A percentile compares a stretch with the other conserved stretches of the same genome.
phyloP scores from a whole-genome alignment of 805 yeast species.

The Kodamaea lidongshanica region DNA sequence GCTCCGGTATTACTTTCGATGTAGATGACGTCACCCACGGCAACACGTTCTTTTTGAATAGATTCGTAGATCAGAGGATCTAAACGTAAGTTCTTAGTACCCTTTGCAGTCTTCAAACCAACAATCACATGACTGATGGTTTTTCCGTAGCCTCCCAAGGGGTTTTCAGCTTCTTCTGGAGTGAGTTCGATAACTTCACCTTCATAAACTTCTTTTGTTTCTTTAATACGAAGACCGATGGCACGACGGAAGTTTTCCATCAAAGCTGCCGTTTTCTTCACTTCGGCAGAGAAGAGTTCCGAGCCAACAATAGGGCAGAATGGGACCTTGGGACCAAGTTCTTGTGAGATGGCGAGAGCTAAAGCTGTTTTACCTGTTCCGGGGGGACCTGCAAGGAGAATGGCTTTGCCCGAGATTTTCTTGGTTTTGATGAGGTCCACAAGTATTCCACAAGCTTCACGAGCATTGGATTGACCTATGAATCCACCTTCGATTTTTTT shows the following conservation, averaged over 20 bases:
- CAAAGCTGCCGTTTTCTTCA: conserved; percentile 90
- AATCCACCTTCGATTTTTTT: conserved; percentile 83
- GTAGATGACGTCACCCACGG: conserved; percentile 94
- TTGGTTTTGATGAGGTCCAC: conserved; percentile 90
- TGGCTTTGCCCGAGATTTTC: conserved; percentile 94
- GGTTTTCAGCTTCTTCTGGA: conserved; percentile 95
- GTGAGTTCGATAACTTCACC: conserved; percentile 96
- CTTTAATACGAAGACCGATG: conserved; percentile 92
- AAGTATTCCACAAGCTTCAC: conserved; percentile 92
- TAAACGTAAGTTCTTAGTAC: conserved; percentile 80
- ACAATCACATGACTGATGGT: conserved; percentile 91
- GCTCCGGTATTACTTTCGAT: conserved; percentile 97
- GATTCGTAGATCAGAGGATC: conserved; percentile 92
- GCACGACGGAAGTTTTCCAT: conserved; percentile 97
- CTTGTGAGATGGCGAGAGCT: conserved; percentile 93
- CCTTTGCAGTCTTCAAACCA: conserved; percentile 87
- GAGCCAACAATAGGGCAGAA: conserved; percentile 96
- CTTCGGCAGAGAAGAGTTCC: conserved; percentile 92
- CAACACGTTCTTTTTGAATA: conserved; percentile 88
- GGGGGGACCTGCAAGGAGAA: conserved; percentile 93
- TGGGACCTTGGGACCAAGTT: conserved; percentile 94
- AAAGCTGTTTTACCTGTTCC: conserved; percentile 98
- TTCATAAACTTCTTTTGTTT: conserved; percentile 95
- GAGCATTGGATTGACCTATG: conserved; percentile 68
- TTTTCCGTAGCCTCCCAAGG: conserved; percentile 96